Conservation (phyloP, 805 yeast genomes). For the Saccharomyces paradoxus region DNA sequence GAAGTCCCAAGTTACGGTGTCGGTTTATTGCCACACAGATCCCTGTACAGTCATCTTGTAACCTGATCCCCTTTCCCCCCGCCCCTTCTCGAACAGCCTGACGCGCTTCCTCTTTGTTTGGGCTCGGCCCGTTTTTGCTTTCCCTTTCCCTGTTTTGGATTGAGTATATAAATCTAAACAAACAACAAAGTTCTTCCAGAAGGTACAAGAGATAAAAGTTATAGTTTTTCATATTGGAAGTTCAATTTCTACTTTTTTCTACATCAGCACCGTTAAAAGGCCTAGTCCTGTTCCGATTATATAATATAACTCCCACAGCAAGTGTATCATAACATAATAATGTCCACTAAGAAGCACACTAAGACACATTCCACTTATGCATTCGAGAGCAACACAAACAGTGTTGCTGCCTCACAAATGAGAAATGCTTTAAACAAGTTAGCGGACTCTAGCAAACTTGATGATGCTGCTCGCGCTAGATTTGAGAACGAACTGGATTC, state of each 20-base stretch:
- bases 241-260: not conserved
- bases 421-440: constrained; percentile 83
- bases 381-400: constrained; percentile 88
- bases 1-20: not conserved
- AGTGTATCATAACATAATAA: not conserved
- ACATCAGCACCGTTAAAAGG: not conserved
- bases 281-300: not conserved
- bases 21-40: not conserved
- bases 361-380: constrained; percentile 47
- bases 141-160: not conserved
- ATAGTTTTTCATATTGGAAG: not conserved
- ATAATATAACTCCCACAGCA: not conserved
- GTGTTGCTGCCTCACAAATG: constrained; percentile 93
- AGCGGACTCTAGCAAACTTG: constrained; percentile 67
- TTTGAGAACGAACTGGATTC: constrained; percentile 82
- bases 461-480: constrained; percentile 37
- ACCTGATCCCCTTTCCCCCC: not conserved
- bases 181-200: not conserved
- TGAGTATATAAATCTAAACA: not conserved
- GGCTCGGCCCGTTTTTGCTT: not conserved
- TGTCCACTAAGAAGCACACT: constrained; percentile 30
- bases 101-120: not conserved
- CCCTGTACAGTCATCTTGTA: not conserved
- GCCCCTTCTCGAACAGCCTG: not conserved
- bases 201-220: not conserved